These are phyloP conservation scores for Anthracocystis panici-leucophaei DNA, from an alignment of 1,284 basidiomycete species.

Conservation along the genomic window DNA sequence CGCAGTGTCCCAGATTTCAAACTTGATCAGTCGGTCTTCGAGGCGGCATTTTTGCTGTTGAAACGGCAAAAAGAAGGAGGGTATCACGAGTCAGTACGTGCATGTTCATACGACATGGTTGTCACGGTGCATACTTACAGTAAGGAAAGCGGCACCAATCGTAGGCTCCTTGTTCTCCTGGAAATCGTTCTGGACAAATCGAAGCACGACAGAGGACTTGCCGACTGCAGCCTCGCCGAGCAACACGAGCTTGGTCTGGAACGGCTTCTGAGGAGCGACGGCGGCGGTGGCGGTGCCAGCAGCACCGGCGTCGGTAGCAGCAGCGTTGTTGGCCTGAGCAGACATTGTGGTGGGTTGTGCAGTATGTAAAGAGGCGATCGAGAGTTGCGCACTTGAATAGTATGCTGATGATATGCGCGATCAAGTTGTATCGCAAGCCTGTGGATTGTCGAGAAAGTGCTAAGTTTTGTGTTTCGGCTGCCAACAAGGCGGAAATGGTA, in stretches of 20 bases:
- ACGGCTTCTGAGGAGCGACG: slow-evolving; percentile 62
- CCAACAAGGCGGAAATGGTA: neutral
- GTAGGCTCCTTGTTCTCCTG: slow-evolving; percentile 98
- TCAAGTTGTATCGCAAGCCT: neutral
- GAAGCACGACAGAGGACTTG: slow-evolving; percentile 97
- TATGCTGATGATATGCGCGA: slow-evolving; percentile 2
- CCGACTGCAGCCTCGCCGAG: slow-evolving; percentile 93
- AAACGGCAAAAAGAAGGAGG: neutral
- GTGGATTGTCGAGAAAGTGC: neutral
- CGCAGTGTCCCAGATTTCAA: slow-evolving; percentile 96
- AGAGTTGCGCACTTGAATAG: neutral
- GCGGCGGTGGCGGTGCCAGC: slow-evolving; percentile 34
- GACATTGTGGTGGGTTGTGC: slow-evolving; percentile 18
- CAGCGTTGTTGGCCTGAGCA: slow-evolving; percentile 21
- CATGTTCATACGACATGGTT: neutral
- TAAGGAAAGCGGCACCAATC: slow-evolving; percentile 88
- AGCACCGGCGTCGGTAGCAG: slow-evolving; percentile 18
- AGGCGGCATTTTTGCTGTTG: slow-evolving; percentile 76
- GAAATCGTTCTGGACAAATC: slow-evolving; percentile 95
- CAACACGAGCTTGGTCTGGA: slow-evolving; percentile 69
- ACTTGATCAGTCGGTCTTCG: slow-evolving; percentile 78
- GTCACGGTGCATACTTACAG: slow-evolving; percentile 41
- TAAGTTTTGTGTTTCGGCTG: neutral
- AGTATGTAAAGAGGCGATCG: too few species aligned
- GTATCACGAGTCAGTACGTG: neutral